Base-by-base conservation (phyloP, 2,329 filamentous ascomycete species). In the Pseudocercospora crystallina region DNA sequence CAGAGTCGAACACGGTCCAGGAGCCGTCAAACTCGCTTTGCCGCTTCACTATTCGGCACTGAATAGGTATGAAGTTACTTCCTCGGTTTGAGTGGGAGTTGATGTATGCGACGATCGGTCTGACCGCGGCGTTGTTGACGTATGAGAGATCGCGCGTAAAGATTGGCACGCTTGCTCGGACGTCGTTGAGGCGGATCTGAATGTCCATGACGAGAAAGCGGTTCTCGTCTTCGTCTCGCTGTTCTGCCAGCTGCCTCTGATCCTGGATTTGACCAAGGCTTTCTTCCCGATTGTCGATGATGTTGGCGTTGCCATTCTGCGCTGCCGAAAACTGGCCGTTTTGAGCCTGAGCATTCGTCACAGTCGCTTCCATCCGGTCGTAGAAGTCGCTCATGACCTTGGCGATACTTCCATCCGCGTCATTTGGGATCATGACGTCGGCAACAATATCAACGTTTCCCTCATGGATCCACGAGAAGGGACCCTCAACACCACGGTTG, bases 311-410 rank as follows among this genome's bases (percentile, higher is more conserved):
- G 32, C 52, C 46, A 14, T 40, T 43, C n/a, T 47, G 42, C 13
- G 45, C 36, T 20, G 36, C 12, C 10, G 37, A 35, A 7, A 15
- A 38, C 17, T 61, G 44, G 4, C 43, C 51, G 30, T 53, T 49
- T 39, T 50, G 54, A 43, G 43, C 57, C 39, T 40, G 52, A 33
- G 44, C 53, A 46, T 61, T 43, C 1, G 86, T 90, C 15, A 97
- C 90, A 0, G 90, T 90, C 37, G 94, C 90, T 72, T 99, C 94
- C 66, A 99, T 82, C 54, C 90, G 88, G 69, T 97, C 92, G 71
- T 97, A 97, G 64, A 99, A 91, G 66, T 96, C 91, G n/a, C 87
- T 86, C 81, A 99, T 88, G 39, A 96, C 90, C 69, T 96, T 96
- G 17, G 86, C 87, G 49, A 99, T 85, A 57, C 91, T 89, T 56